Conservation (phyloP, 345 rosid genomes). For the Trapa bicornis region DNA sequence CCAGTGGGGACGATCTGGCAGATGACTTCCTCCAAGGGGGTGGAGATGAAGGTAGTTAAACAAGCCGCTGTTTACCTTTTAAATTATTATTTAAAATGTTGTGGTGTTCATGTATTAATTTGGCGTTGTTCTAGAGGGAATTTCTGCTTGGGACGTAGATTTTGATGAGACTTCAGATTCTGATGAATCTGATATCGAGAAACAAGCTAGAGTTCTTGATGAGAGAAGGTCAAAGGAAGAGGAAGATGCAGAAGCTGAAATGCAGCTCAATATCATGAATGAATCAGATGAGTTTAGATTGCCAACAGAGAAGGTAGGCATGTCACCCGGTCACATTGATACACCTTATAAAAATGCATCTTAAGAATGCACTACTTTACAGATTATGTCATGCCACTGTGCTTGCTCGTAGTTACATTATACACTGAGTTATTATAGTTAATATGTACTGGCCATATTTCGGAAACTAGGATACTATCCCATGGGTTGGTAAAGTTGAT, state of each 20-base stretch:
- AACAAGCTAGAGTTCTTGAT: conserved; percentile 42
- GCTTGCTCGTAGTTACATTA: not conserved
- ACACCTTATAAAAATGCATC: not conserved
- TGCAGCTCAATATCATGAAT: conserved; percentile 36
- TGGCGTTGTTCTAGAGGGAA: conserved; percentile 23
- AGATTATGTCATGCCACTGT: not conserved
- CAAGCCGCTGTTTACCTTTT: not conserved
- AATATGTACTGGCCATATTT: not conserved
- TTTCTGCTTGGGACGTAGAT: conserved; percentile 17
- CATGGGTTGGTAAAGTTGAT: not conserved
- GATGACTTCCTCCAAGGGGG: conserved; percentile 48
- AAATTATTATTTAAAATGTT: not conserved
- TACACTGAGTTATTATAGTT: not conserved
- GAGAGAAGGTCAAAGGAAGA: conserved; percentile 21
- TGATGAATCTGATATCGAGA: conserved; percentile 46
- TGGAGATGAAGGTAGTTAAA: conserved; percentile 34
- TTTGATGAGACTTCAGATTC: conserved; percentile 35
- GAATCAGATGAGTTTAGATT: conserved; percentile 70
- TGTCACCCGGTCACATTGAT: not conserved
- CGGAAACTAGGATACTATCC: not conserved
- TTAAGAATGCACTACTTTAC: not conserved
- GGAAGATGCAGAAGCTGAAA: conserved; percentile 49
- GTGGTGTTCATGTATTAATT: not conserved
- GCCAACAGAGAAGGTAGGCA: conserved; percentile 67
- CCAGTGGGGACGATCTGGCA: conserved; percentile 46